phyloP scores from a whole-genome alignment of 2,329 filamentous ascomycete genomes.

The Calonectria ilicicola region DNA sequence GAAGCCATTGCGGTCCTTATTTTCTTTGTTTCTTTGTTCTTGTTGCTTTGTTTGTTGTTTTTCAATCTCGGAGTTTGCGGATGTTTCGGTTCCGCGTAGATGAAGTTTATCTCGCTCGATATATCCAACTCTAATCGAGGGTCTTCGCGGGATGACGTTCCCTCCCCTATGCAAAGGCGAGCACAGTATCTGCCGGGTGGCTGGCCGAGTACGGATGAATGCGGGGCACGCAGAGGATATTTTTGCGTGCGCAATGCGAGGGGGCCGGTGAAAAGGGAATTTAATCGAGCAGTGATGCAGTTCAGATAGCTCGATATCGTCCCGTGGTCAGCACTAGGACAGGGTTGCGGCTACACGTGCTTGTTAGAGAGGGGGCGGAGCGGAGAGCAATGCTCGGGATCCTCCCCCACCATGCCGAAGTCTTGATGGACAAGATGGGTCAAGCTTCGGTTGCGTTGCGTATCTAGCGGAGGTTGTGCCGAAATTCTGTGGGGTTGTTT shows the following conservation, averaged over 20 bases:
- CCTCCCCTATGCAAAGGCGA: slow-evolving; percentile 1
- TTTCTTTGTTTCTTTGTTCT: neutral
- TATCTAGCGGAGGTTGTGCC: slow-evolving; percentile 17
- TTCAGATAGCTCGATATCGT: neutral
- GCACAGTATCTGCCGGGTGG: neutral
- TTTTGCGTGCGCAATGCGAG: neutral
- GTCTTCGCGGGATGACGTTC: neutral
- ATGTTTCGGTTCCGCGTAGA: neutral
- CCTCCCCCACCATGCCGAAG: slow-evolving; percentile 21
- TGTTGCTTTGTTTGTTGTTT: neutral
- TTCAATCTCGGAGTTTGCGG: neutral
- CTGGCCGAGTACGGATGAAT: neutral
- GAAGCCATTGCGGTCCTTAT: neutral
- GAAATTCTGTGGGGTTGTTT: slow-evolving; percentile 16
- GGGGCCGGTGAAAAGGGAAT: neutral
- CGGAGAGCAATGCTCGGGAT: neutral
- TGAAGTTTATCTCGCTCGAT: neutral
- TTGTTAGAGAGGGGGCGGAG: neutral
- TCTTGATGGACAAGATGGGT: neutral
- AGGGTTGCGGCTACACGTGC: neutral
- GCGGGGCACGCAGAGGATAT: slow-evolving; percentile 2
- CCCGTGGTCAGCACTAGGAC: neutral
- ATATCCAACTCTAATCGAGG: neutral
- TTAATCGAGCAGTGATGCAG: neutral
- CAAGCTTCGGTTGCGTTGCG: slow-evolving; percentile 7